Base-by-base conservation (phyloP, 345 rosid genomes). In the Acer campestre region DNA sequence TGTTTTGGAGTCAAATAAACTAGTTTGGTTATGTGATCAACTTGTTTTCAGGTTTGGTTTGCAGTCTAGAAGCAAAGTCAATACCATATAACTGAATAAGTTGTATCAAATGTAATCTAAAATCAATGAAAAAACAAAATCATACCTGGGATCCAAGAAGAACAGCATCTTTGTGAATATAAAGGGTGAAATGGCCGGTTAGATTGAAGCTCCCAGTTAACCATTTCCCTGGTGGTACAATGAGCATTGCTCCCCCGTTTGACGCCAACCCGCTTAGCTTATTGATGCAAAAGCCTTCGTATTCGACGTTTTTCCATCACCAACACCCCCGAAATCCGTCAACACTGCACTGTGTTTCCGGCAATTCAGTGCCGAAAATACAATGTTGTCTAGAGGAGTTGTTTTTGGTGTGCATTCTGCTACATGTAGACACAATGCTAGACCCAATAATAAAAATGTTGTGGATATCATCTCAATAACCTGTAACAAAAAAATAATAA, bases 151-250 rank as follows among this genome's bases (percentile, higher is more conserved):
- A 86, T 3, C 91, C 98, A 56, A 93, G 89, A 71, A 91, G 81
- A 72, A 86, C 82, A 2, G 94, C 95, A 29, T 88, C 93, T 66
- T 88, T 81, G 22, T 86, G 88, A 18, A 95, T 86, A 68, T 86
- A 95, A 77, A 93, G 92, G 67, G 98, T 93, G 84, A 94, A 93
- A 77, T 94, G 87, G 70, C 91, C 90, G 9, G 96, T 94, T 68
- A 94, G 88, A 80, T 91, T 91, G 62, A 94, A 91, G 79, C 95
- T 90, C 25, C 98, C 98, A 11, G 98, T 93, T 27, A 95, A 80
- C 94, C 95, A 93, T 82, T 89, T 93, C 64, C 98, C 98, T 0
- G 90, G 84, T 0, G 98, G 98, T 3, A 95, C 87, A 4, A 93
- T 70, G 14, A 95, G 98, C 64, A 86, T 89, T 10, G 89, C 94